These are phyloP conservation scores for Aspergillus baeticus DNA, from an alignment of 495 filamentous ascomycete genomes.

Conservation along the genomic window DNA sequence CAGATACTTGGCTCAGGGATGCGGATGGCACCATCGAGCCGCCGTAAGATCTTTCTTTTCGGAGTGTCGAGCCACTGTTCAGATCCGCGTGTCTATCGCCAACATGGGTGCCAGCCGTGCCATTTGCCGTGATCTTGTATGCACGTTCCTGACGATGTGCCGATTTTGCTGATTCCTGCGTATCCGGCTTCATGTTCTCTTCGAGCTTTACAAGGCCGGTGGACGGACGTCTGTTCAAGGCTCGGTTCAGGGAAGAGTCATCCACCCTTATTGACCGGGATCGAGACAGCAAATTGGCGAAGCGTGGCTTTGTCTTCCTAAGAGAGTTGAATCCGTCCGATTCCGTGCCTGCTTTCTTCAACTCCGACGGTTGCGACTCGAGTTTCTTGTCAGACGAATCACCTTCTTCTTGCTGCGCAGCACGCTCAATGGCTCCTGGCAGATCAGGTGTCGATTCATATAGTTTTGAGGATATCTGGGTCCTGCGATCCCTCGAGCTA, in stretches of 20 bases:
- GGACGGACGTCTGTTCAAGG: conserved; percentile 41
- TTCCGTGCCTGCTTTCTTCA: conserved; percentile 33
- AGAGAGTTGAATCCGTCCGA: conserved; percentile 24
- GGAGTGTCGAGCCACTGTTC: conserved; percentile 25
- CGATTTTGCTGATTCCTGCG: conserved; percentile 44
- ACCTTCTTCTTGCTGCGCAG: conserved; percentile 30
- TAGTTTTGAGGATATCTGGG: conserved; percentile 29
- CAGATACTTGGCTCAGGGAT: conserved; percentile 61
- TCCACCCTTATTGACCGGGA: conserved; percentile 65
- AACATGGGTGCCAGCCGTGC: conserved; percentile 59
- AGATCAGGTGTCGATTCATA: conserved; percentile 47
- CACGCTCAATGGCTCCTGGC: conserved; percentile 26
- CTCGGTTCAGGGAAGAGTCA: conserved; percentile 37
- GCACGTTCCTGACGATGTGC: conserved; percentile 63
- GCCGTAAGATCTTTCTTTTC: conserved; percentile 50
- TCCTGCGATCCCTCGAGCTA: conserved; percentile 41
- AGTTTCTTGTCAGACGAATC: conserved; percentile 19
- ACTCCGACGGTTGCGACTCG: conserved; percentile 22
- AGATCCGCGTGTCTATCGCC: conserved; percentile 55
- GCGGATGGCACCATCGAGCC: conserved; percentile 50
- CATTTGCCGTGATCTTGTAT: conserved; percentile 62
- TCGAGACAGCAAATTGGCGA: conserved; percentile 59
- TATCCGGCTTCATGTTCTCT: conserved; percentile 32
- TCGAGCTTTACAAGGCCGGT: conserved; percentile 43
- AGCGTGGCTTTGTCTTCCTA: conserved; percentile 51